Base-by-base conservation (phyloP, 2,329 filamentous ascomycete species). In the Phaeosphaeriaceae sp. region DNA sequence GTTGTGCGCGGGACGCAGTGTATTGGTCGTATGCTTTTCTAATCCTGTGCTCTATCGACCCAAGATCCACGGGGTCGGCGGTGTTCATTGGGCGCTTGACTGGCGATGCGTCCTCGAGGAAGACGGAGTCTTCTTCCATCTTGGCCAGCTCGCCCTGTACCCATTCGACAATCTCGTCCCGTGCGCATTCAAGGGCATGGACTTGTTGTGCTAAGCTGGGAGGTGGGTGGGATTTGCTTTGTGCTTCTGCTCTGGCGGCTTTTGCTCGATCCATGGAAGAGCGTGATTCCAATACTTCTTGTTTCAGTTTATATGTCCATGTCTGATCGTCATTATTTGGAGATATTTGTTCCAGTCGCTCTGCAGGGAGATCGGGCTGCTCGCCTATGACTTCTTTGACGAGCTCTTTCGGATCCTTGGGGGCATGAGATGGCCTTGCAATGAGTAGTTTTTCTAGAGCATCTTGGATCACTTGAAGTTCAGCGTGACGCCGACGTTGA, bases 111-210 rank as follows among this genome's bases (percentile, higher is more conserved):
- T 76, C 69, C 51, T 77, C 75, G 5, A 75, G 62, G 11, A 75
- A 70, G 1, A 73, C 65, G 2, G 69, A 73, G 21, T 78, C 74
- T 59, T 78, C 76, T 36, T 73, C 70, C 58, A 80, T 63, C 61
- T 78, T 80, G 19, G 79, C 74, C 47, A 85, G 64, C 45, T 83
- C 82, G 42, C 78, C 76, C 63, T 85, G 82, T 7, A 85, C 77
- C 83, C 83, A 85, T 46, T 79, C 74, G 5, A 84, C 77, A 45
- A 85, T 71, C 57, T 83, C 81, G 56, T 83, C 77, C 46, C 82
- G 77, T 13, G 81, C 82, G 40, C 72, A 71, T 51, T 80, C 74
- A 24, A 85, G 69, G 3, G 80, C 81, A 48, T 63, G 60, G 0
- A 79, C 70, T 57, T 78, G 74, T n/a, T 66, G 56, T 17, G 69